Percentiles rank a stretch among this genome's conserved stretches.
Conservation (phyloP, 192 early-diverging fungal genomes). For the Backusella luteola region DNA sequence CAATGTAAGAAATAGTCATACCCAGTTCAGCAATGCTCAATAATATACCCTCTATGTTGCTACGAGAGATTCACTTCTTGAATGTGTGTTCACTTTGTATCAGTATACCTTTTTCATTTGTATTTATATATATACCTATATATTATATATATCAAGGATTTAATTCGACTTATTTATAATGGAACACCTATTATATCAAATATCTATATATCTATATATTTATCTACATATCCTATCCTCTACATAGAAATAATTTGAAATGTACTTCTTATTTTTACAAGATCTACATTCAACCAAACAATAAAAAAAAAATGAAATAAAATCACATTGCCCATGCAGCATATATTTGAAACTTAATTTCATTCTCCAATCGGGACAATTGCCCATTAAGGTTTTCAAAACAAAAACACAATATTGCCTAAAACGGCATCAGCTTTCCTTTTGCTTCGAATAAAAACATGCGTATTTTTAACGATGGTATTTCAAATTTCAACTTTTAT, state of each 20-base stretch:
- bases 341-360: background rate
- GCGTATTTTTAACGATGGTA: background rate
- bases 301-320: background rate
- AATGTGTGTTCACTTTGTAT: background rate
- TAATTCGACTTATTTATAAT: background rate
- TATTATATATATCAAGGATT: background rate
- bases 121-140: background rate
- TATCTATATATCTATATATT: background rate
- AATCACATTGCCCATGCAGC: background rate
- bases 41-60: background rate
- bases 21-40: constrained; percentile 5
- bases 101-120: background rate
- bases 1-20: constrained; percentile 3
- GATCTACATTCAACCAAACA: background rate
- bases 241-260: background rate
- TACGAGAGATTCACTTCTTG: background rate
- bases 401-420: background rate
- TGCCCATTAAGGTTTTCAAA: background rate
- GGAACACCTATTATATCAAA: background rate
- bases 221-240: background rate
- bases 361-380: background rate
- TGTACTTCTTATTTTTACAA: background rate
- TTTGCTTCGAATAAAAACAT: background rate
- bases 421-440: background rate
- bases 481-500: background rate